These are phyloP conservation scores for Penicillium sp. DNA, from an alignment of 2,329 filamentous ascomycete species.

Conservation along the genomic window DNA sequence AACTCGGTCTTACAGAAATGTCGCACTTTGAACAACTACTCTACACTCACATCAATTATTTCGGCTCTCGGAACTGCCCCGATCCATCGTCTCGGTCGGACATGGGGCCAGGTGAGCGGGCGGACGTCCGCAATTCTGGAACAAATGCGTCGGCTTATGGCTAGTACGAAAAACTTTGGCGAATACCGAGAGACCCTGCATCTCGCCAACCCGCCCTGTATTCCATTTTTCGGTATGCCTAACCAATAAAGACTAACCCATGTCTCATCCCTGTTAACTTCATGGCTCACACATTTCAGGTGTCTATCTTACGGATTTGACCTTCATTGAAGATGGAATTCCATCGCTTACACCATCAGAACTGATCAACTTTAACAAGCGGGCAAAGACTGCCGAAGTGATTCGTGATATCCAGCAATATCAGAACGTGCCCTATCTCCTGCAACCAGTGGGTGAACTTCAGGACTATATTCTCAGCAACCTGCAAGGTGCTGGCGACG, in stretches of 20 bases:
- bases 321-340: slow-evolving; percentile 98
- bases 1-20: slow-evolving; percentile 69
- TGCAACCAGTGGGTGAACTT: slow-evolving; percentile 85
- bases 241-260: slow-evolving; percentile 1
- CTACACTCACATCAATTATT: slow-evolving; percentile 94
- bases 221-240: slow-evolving; percentile 87
- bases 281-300: slow-evolving; percentile 53
- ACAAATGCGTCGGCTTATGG: slow-evolving; percentile 91
- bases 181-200: slow-evolving; percentile 94
- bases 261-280: slow-evolving; percentile 5
- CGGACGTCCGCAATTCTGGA: slow-evolving; percentile 80
- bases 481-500: slow-evolving; percentile 91
- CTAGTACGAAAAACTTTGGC: slow-evolving; percentile 95
- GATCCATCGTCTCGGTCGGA: slow-evolving; percentile 88
- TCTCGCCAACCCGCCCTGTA: slow-evolving; percentile 91
- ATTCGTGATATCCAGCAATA: slow-evolving; percentile 99
- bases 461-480: slow-evolving; percentile 97
- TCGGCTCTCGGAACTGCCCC: slow-evolving; percentile 92
- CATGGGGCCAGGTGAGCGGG: slow-evolving; percentile 90
- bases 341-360: slow-evolving; percentile 95
- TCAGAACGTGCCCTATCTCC: slow-evolving; percentile 92
- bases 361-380: slow-evolving; percentile 97
- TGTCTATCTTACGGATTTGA: slow-evolving; percentile 95
- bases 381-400: slow-evolving; percentile 95
- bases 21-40: slow-evolving; percentile 91